A percentile compares a stretch with the other conserved stretches of the same genome.
phyloP scores from a whole-genome alignment of 441 rosid genomes.

The Euphorbia celastroides region DNA sequence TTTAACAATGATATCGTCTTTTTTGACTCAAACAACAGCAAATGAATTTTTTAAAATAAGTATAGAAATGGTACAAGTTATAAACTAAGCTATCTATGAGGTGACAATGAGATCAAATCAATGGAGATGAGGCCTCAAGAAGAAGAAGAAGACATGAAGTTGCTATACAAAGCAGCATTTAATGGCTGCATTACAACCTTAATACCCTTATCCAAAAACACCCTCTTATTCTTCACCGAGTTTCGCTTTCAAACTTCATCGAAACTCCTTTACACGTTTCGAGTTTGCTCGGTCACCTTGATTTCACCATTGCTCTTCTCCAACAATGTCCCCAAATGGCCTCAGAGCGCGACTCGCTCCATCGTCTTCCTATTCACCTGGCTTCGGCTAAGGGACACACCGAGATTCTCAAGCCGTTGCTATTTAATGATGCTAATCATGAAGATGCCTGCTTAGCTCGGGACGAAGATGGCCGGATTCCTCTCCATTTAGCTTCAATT shows the following conservation, averaged over 20 bases:
- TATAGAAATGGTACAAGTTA: too few species aligned
- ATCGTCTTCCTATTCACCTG: slow-evolving; percentile 27
- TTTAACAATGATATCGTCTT: too few species aligned
- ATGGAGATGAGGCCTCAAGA: not conserved
- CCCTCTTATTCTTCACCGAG: slow-evolving; percentile 13
- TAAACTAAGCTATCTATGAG: too few species aligned
- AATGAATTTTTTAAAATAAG: too few species aligned
- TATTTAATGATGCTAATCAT: slow-evolving; percentile 2
- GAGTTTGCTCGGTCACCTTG: slow-evolving; percentile 26
- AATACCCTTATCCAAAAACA: slow-evolving; percentile 9
- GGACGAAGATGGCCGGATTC: slow-evolving; percentile 28
- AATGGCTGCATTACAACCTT: slow-evolving; percentile 15
- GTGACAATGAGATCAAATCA: too few species aligned
- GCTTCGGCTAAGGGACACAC: slow-evolving; percentile 25
- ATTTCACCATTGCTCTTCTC: slow-evolving; percentile 19
- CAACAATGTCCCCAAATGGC: slow-evolving; percentile 25
- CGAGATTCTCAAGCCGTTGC: slow-evolving; percentile 25
- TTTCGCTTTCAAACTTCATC: not conserved
- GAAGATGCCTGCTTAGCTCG: slow-evolving; percentile 15
- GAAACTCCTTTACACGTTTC: slow-evolving; percentile 24
- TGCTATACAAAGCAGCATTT: slow-evolving; percentile 18
- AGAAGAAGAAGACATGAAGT: not conserved
- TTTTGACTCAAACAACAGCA: too few species aligned
- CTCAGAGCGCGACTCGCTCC: slow-evolving; percentile 14
- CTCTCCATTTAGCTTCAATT: slow-evolving; percentile 31